phyloP scores from a whole-genome alignment of 495 filamentous ascomycete genomes.

The Aspergillus olivimuriae region DNA sequence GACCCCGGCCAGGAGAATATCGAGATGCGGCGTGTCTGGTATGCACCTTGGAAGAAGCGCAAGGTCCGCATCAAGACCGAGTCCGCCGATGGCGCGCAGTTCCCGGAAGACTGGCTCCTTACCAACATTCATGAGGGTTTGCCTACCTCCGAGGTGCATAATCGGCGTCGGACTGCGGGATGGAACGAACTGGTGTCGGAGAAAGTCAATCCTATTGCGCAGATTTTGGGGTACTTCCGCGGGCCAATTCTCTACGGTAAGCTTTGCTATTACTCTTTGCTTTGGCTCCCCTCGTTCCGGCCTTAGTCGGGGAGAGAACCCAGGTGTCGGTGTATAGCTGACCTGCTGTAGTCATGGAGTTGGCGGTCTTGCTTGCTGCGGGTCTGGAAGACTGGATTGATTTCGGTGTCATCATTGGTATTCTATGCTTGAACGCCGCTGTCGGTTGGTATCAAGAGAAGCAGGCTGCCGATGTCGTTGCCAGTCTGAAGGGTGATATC shows the following conservation, averaged over 20 bases:
- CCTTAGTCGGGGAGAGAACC: no score
- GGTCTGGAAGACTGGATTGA: conserved; percentile 74
- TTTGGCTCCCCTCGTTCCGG: no score
- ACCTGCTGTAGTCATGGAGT: conserved; percentile 60
- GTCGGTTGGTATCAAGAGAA: conserved; percentile 85
- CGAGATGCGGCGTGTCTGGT: conserved; percentile 38
- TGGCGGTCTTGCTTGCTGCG: conserved; percentile 68
- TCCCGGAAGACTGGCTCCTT: conserved; percentile 64
- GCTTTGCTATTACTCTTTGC: conserved; percentile 17
- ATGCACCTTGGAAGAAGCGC: conserved; percentile 52
- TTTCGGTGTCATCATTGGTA: conserved; percentile 78
- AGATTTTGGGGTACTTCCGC: conserved; percentile 67
- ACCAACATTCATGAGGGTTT: conserved; percentile 64
- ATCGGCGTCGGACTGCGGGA: conserved; percentile 54
- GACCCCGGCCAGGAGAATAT: conserved; percentile 20
- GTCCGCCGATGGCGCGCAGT: conserved; percentile 33
- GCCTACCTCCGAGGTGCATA: conserved; percentile 43
- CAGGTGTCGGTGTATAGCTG: no score
- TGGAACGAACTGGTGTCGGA: conserved; percentile 70
- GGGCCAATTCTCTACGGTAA: conserved; percentile 79
- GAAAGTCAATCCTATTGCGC: conserved; percentile 66
- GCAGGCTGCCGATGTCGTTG: conserved; percentile 75
- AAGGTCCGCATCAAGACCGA: conserved; percentile 40
- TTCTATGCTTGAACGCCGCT: conserved; percentile 64
- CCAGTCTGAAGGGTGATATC: conserved; percentile 73